Percentiles rank a stretch among this genome's conserved stretches.
These are phyloP conservation scores for Fraxinus latifolia DNA, from an alignment of 305 asterid species.

Conservation along the genomic window DNA sequence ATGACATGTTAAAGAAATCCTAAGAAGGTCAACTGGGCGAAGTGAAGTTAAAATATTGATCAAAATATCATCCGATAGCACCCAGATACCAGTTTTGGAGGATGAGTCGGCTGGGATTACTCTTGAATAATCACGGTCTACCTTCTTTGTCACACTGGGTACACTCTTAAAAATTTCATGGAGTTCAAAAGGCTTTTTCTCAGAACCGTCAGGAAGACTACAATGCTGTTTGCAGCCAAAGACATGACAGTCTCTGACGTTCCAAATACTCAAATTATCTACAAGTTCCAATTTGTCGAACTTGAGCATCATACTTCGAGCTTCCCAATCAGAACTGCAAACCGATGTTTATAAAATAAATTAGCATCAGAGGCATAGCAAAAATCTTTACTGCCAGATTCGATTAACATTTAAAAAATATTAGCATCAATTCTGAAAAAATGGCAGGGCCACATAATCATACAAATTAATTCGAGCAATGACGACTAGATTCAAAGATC, in stretches of 20 bases:
- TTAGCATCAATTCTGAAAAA: background rate
- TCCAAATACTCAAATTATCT: slow-evolving; percentile 54
- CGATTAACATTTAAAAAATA: background rate
- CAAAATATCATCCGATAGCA: slow-evolving; percentile 74
- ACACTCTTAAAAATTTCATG: slow-evolving; percentile 83
- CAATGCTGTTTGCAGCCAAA: slow-evolving; percentile 65
- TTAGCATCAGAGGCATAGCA: slow-evolving; percentile 22
- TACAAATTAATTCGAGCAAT: background rate
- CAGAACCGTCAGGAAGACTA: slow-evolving; percentile 55
- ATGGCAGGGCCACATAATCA: background rate
- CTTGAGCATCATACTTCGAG: slow-evolving; percentile 57
- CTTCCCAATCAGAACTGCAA: slow-evolving; percentile 88
- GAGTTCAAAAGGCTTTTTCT: slow-evolving; percentile 74
- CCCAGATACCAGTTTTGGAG: slow-evolving; percentile 58
- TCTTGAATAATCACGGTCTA: slow-evolving; percentile 43
- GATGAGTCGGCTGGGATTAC: slow-evolving; percentile 54
- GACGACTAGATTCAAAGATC: background rate
- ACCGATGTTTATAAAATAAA: slow-evolving; percentile 27
- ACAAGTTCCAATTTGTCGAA: slow-evolving; percentile 33
- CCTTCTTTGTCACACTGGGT: slow-evolving; percentile 55
- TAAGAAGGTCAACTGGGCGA: slow-evolving; percentile 63
- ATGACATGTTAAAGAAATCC: slow-evolving; percentile 75
- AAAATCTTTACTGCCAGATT: background rate
- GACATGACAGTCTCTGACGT: slow-evolving; percentile 69
- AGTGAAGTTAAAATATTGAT: slow-evolving; percentile 55